phyloP scores from a whole-genome alignment of 2,329 filamentous ascomycete species.

The Fusarium fujikuroi region DNA sequence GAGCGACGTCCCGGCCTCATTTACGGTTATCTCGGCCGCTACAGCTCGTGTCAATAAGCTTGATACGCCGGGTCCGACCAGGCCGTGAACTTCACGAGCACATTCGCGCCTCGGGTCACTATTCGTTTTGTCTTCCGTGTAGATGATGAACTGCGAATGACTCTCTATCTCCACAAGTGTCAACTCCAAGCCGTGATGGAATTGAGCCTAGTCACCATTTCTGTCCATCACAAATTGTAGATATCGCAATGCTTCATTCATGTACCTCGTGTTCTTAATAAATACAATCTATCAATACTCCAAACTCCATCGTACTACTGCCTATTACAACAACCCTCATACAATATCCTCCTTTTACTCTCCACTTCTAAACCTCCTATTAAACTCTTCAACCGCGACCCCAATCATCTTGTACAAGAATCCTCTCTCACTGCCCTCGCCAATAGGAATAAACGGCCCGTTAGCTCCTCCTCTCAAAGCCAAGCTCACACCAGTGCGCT shows the following conservation, averaged over 20 bases:
- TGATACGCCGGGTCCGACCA: too few species aligned
- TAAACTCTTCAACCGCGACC: slow-evolving; percentile 74
- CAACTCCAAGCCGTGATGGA: too few species aligned
- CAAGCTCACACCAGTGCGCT: slow-evolving; percentile 91
- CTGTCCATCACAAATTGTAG: fast-evolving
- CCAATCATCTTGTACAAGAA: slow-evolving; percentile 74
- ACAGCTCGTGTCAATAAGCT: not conserved
- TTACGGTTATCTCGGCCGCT: not conserved
- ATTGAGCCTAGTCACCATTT: not conserved
- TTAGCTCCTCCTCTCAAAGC: slow-evolving; percentile 90
- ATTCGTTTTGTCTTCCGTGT: too few species aligned
- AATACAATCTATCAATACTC: slow-evolving; percentile 10
- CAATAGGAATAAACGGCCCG: slow-evolving; percentile 92
- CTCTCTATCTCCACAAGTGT: not conserved
- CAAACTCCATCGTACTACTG: slow-evolving; percentile 16
- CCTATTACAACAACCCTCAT: not conserved
- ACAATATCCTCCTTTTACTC: slow-evolving; percentile 39
- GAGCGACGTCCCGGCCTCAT: not conserved
- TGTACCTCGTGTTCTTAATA: slow-evolving; percentile 13
- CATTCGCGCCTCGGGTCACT: not conserved
- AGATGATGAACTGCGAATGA: not conserved
- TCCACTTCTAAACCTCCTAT: slow-evolving; percentile 64
- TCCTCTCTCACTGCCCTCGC: slow-evolving; percentile 79
- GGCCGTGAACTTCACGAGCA: too few species aligned
- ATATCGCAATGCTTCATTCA: not conserved